Evolutionary conservation across 2,329 filamentous ascomycete genomes (phyloP).

Genomic region (Xylaria sp.): DNA sequence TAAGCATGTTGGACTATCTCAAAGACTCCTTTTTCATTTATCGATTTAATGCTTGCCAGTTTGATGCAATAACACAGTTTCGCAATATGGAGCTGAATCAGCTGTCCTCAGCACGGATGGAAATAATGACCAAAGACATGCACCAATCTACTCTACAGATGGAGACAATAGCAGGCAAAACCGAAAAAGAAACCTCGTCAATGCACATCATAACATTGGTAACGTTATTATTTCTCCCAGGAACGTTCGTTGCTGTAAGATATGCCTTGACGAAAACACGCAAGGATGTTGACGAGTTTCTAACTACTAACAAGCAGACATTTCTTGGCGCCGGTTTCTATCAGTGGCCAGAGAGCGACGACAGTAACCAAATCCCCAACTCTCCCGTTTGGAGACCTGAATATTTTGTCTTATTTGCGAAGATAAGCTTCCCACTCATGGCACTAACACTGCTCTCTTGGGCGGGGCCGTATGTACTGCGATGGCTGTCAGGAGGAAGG

Average conservation of each 20-base stretch:
- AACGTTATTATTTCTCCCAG: slow-evolving; percentile 12
- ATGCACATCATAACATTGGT: slow-evolving; percentile 18
- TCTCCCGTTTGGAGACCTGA: not conserved
- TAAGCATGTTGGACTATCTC: not conserved
- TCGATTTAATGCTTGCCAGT: not conserved
- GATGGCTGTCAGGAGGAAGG: not conserved
- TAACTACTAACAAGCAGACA: slow-evolving; percentile 15
- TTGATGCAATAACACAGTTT: slow-evolving; percentile 6
- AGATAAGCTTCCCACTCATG: slow-evolving; percentile 1
- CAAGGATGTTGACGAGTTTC: not conserved
- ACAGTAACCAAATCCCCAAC: not conserved
- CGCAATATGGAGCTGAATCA: slow-evolving; percentile 11
- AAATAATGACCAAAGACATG: slow-evolving; percentile 6
- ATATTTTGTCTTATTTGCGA: slow-evolving; percentile 2
- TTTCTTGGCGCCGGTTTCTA: slow-evolving; percentile 21
- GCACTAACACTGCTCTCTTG: not conserved
- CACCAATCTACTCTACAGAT: slow-evolving; percentile 14
- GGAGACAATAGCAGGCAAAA: slow-evolving; percentile 1
- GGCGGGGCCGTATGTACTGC: not conserved
- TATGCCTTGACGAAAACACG: not conserved
- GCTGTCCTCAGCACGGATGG: not conserved
- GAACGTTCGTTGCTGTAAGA: slow-evolving; percentile 22
- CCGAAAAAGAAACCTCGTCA: slow-evolving; percentile 8
- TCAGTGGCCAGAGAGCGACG: slow-evolving; percentile 4
- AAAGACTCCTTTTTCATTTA: not conserved